Evolutionary conservation across 768 basidiomycete genomes (phyloP).

Genomic region (Lactarius tabidus): DNA sequence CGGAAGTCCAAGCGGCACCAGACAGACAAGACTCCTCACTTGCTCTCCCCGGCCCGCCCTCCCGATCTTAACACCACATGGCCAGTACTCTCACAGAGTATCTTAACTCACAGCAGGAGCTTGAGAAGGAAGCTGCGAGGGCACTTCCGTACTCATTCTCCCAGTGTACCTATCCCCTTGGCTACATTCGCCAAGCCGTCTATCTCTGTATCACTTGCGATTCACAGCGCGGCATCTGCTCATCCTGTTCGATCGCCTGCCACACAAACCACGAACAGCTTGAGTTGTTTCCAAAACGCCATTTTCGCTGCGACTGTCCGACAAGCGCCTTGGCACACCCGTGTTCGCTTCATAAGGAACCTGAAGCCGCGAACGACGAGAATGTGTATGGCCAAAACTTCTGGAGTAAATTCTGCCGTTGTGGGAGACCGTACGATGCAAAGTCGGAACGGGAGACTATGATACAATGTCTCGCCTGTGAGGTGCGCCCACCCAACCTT

Average conservation of each 20-base stretch:
- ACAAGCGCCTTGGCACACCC: slow-evolving; percentile 55
- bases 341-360: slow-evolving; percentile 57
- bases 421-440: slow-evolving; percentile 66
- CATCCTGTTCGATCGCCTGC: slow-evolving; percentile 82
- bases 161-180: slow-evolving; percentile 39
- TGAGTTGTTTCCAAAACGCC: slow-evolving; percentile 82
- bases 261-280: slow-evolving; percentile 84
- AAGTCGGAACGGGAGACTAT: slow-evolving; percentile 75
- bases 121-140: slow-evolving; percentile 38
- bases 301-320: slow-evolving; percentile 83
- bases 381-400: slow-evolving; percentile 80
- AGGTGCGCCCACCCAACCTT: slow-evolving; percentile 45
- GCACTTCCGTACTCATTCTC: slow-evolving; percentile 43
- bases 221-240: slow-evolving; percentile 65
- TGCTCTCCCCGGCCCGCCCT: slow-evolving; percentile 3
- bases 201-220: slow-evolving; percentile 78
- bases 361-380: slow-evolving; percentile 50
- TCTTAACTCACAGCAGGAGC: slow-evolving; percentile 32
- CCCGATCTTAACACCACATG: background rate
- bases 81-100: slow-evolving; percentile 30
- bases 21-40: slow-evolving; percentile 2
- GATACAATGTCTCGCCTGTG: slow-evolving; percentile 84
- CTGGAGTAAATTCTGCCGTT: slow-evolving; percentile 66
- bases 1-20: slow-evolving; percentile 4
- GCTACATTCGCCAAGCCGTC: slow-evolving; percentile 61